These are phyloP conservation scores for Hibiscus syriacus DNA, from an alignment of 345 rosid genomes.

Conservation along the genomic window DNA sequence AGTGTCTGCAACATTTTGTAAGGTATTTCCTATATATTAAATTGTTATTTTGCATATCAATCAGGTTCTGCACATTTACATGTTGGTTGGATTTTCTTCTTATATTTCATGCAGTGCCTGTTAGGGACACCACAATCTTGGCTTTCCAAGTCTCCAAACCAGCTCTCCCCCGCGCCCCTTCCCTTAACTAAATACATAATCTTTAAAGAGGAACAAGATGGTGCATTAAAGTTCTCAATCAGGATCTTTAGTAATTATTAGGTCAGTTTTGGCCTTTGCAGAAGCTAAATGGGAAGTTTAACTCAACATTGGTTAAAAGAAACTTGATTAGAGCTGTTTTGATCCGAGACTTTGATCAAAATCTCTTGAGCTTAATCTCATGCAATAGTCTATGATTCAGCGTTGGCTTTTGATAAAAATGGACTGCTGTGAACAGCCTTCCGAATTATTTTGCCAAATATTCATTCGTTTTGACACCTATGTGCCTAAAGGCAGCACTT, in stretches of 20 bases:
- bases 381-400: neutral
- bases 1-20: constrained; percentile 42
- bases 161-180: no score
- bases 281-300: neutral
- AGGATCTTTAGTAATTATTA: neutral
- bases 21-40: constrained; percentile 29
- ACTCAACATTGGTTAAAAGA: neutral
- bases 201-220: constrained; percentile 1
- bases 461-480: neutral
- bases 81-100: neutral
- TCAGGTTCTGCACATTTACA: neutral
- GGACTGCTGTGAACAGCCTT: neutral
- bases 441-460: neutral
- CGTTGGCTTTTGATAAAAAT: neutral
- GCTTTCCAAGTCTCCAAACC: neutral
- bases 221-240: neutral
- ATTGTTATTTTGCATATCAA: constrained; percentile 3
- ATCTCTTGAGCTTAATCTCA: neutral
- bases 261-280: neutral
- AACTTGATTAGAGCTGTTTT: neutral
- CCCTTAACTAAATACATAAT: neutral
- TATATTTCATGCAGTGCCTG: neutral
- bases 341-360: neutral
- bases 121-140: neutral
- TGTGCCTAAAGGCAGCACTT: constrained; percentile 1